Evolutionary conservation across 2,329 filamentous ascomycete species (phyloP).

Genomic region (Pseudogymnoascus sp.): DNA sequence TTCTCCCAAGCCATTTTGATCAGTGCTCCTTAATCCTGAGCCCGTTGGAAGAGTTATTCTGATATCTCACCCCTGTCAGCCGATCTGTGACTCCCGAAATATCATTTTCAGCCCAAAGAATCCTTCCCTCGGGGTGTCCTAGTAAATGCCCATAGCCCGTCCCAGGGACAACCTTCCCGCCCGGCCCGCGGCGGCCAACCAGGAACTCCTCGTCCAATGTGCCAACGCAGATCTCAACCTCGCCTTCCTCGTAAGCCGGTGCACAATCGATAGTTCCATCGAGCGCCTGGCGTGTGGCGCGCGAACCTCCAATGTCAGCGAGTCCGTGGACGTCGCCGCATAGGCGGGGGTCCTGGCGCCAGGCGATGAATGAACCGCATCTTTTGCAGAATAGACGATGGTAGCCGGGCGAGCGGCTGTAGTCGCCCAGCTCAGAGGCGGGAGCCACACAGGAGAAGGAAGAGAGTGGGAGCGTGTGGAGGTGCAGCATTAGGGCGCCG

Average conservation of each 20-base stretch:
- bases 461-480: conserved; percentile 31
- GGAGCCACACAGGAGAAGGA: conserved; percentile 29
- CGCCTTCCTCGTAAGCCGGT: neutral
- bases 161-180: conserved; percentile 11
- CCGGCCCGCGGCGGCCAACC: conserved; percentile 16
- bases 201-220: conserved; percentile 39
- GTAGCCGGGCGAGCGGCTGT: conserved; percentile 32
- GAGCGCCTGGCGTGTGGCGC: neutral
- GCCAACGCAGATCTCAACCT: conserved; percentile 34
- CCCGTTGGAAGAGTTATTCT: neutral
- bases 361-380: conserved; percentile 44
- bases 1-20: neutral
- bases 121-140: conserved; percentile 9
- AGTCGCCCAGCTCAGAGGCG: conserved; percentile 28
- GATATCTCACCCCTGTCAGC: conserved; percentile 4
- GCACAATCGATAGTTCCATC: neutral
- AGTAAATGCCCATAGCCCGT: neutral
- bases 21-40: conserved; percentile 1
- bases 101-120: conserved; percentile 11
- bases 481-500: conserved; percentile 37
- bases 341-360: conserved; percentile 24
- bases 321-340: neutral
- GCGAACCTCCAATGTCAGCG: neutral
- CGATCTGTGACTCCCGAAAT: neutral
- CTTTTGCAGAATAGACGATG: conserved; percentile 41